Conservation (phyloP, 441 rosid species). For the Eruca vesicaria region DNA sequence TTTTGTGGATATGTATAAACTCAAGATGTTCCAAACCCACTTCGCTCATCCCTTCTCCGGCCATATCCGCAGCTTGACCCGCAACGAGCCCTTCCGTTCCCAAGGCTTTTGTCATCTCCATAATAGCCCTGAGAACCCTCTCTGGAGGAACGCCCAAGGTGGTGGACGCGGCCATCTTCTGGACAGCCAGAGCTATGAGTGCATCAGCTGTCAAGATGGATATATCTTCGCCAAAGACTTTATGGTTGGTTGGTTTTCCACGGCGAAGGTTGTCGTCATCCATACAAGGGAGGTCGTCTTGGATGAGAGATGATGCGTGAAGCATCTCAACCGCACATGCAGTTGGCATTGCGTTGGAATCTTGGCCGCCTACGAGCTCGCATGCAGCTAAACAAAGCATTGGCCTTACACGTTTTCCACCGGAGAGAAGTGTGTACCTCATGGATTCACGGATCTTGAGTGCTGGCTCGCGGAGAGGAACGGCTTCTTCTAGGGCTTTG, state of each 20-base stretch:
- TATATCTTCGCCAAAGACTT: slow-evolving; percentile 37
- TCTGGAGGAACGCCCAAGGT: slow-evolving; percentile 8
- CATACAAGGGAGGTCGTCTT: slow-evolving; percentile 56
- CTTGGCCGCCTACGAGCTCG: slow-evolving; percentile 48
- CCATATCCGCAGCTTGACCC: slow-evolving; percentile 47
- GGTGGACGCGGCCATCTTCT: not conserved
- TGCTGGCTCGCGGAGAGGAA: slow-evolving; percentile 24
- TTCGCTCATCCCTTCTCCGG: slow-evolving; percentile 37
- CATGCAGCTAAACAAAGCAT: slow-evolving; percentile 43
- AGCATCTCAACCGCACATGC: slow-evolving; percentile 56
- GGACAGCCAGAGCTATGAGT: slow-evolving; percentile 41
- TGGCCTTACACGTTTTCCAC: slow-evolving; percentile 36
- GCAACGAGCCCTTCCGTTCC: slow-evolving; percentile 45
- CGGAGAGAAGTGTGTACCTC: slow-evolving; percentile 51
- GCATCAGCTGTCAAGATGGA: slow-evolving; percentile 43
- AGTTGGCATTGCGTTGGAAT: slow-evolving; percentile 21
- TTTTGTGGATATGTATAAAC: slow-evolving; percentile 49
- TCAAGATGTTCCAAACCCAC: slow-evolving; percentile 30
- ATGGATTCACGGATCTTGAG: slow-evolving; percentile 33
- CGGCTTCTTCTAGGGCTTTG: slow-evolving; percentile 36
- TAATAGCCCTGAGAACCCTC: slow-evolving; percentile 25
- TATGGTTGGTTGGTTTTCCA: slow-evolving; percentile 49
- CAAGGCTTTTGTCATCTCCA: slow-evolving; percentile 34
- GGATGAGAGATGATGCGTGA: slow-evolving; percentile 45
- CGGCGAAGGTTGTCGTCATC: slow-evolving; percentile 47